A percentile compares a stretch with the other conserved stretches of the same genome.
phyloP scores from a whole-genome alignment of 805 yeast genomes.

The Starmera quercuum region DNA sequence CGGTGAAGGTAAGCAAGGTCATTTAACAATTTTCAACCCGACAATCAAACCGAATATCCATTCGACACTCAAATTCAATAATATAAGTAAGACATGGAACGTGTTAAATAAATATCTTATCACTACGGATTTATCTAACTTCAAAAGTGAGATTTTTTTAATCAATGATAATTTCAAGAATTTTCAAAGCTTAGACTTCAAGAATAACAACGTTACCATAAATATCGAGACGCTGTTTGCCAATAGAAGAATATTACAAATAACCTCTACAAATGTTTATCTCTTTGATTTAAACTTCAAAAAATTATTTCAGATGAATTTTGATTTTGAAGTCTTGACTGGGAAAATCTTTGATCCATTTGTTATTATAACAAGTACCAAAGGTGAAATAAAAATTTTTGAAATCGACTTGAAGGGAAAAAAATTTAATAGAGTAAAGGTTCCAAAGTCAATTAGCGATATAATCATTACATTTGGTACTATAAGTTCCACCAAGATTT shows the following conservation, averaged over 20 bases:
- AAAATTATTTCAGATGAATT: slow-evolving; percentile 39
- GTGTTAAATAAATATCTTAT: slow-evolving; percentile 53
- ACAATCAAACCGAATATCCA: slow-evolving; percentile 60
- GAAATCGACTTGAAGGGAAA: slow-evolving; percentile 31
- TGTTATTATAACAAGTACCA: slow-evolving; percentile 53
- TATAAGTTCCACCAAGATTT: slow-evolving; percentile 42
- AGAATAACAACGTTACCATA: slow-evolving; percentile 55
- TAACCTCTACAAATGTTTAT: slow-evolving; percentile 57
- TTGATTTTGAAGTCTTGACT: slow-evolving; percentile 55
- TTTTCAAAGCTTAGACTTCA: slow-evolving; percentile 53
- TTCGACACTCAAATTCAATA: slow-evolving; percentile 64
- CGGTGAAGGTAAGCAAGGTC: slow-evolving; percentile 51
- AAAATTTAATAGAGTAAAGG: slow-evolving; percentile 25
- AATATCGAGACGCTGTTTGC: slow-evolving; percentile 54
- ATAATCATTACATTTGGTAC: slow-evolving; percentile 65
- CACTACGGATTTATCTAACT: slow-evolving; percentile 60
- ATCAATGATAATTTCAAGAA: slow-evolving; percentile 56
- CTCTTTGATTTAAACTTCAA: slow-evolving; percentile 58
- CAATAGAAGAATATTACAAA: slow-evolving; percentile 60
- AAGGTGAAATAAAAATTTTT: slow-evolving; percentile 63
- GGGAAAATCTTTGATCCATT: slow-evolving; percentile 58
- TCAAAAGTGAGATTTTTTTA: slow-evolving; percentile 62
- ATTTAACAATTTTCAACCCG: slow-evolving; percentile 56
- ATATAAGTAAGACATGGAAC: slow-evolving; percentile 72
- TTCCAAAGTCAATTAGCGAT: slow-evolving; percentile 29